These are phyloP conservation scores for Vaccinium myrtillus DNA, from an alignment of 148 eudicot genomes.

Conservation along the genomic window DNA sequence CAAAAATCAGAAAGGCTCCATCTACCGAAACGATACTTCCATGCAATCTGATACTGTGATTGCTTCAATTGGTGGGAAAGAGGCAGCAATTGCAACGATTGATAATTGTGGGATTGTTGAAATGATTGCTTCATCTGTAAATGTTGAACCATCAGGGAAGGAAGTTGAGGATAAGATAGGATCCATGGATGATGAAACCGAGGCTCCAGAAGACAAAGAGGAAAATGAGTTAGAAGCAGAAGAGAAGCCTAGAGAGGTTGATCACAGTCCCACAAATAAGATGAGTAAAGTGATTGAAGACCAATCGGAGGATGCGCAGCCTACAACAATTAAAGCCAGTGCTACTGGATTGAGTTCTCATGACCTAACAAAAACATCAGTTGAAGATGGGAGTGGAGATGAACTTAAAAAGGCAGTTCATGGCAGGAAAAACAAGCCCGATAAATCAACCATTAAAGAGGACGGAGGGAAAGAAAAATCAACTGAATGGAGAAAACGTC, in stretches of 20 bases:
- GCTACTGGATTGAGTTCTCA: background rate
- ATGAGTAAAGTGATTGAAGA: slow-evolving; percentile 4
- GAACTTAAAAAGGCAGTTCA: slow-evolving; percentile 19
- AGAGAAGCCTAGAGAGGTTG: slow-evolving; percentile 16
- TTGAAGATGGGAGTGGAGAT: slow-evolving; percentile 25
- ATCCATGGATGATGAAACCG: slow-evolving; percentile 53
- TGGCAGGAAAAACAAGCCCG: slow-evolving; percentile 18
- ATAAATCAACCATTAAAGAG: slow-evolving; percentile 22
- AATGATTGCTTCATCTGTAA: slow-evolving; percentile 15
- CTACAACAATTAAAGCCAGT: background rate
- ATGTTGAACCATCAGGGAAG: slow-evolving; percentile 12
- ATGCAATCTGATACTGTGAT: slow-evolving; percentile 26
- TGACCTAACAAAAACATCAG: slow-evolving; percentile 8
- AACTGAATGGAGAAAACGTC: slow-evolving; percentile 33
- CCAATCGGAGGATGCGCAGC: background rate
- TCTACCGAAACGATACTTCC: slow-evolving; percentile 22
- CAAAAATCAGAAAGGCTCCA: slow-evolving; percentile 39
- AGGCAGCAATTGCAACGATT: slow-evolving; percentile 9
- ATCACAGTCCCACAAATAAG: slow-evolving; percentile 1
- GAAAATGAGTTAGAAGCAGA: slow-evolving; percentile 22
- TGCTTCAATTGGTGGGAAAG: slow-evolving; percentile 20
- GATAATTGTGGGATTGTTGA: slow-evolving; percentile 19
- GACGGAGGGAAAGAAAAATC: slow-evolving; percentile 28
- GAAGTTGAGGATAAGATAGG: slow-evolving; percentile 18
- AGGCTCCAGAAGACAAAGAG: slow-evolving; percentile 47